Base-by-base conservation (phyloP, 257 asterid genomes). In the Dorcoceras hygrometricum region DNA sequence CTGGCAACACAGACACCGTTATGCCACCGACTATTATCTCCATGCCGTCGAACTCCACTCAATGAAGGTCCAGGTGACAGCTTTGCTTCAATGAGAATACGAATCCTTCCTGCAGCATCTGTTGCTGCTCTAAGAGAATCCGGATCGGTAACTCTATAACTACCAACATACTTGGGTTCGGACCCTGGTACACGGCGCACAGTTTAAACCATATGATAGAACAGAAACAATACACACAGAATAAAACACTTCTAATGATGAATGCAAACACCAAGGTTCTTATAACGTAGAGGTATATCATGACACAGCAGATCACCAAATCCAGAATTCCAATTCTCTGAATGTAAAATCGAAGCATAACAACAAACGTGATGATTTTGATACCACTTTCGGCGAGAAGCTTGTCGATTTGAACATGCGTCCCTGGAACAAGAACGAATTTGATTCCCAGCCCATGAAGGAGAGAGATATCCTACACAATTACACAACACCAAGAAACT, bases 11-110 rank as follows among this genome's bases (percentile, higher is more conserved):
- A 67, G 67, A 90, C 95, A 74, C 96, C 87, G 73, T 82, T 82
- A 73, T 90, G 79, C 93, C 79, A 80, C 24, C 95, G 90, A 20
- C 88, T 80, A 66, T 85, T 94, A 43, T 90, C 91, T 46, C 96
- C 99, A 70, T 94, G 97, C 25, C 99, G 86, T 28, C 95, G 95
- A 55, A 82, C 65, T 20, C 91, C 95, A 73, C 82, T 81, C 68
- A 94, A 82, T 69, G 99, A 90, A 69, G 99, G 99, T 36, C 97
- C 95, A 22, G 96, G 95, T 14, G 99, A 94, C 53, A 94, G 78
- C 80, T 87, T 94, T 20, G 97, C 92, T 80, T 94, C 96, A 43
- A 94, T 70, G 86, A 88, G 74, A 55, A 82, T 82, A 27, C 87
- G 89, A 70, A 85, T 88, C 71, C 88, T 86, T 62, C 96, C 97